These are phyloP conservation scores for Venturiaceae sp. DNA, from an alignment of 2,329 filamentous ascomycete species.

Conservation along the genomic window DNA sequence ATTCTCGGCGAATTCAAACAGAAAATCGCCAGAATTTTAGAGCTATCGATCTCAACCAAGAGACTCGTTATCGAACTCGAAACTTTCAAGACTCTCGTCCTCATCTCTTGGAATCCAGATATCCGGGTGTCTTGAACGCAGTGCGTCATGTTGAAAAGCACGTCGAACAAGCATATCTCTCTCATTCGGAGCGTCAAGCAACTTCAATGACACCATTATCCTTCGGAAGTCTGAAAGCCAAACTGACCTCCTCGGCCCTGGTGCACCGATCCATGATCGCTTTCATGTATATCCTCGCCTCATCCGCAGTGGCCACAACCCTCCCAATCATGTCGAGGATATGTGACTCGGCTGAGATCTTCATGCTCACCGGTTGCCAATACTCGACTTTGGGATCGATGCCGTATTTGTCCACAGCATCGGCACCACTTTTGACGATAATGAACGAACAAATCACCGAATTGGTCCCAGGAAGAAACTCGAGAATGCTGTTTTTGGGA, in stretches of 20 bases:
- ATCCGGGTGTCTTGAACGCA: slow-evolving; percentile 73
- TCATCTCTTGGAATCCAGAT: slow-evolving; percentile 93
- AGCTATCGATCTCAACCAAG: background rate
- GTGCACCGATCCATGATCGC: slow-evolving; percentile 44
- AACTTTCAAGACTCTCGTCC: too few relatives aligned
- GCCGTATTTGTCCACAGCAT: slow-evolving; percentile 8
- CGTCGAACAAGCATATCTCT: slow-evolving; percentile 75
- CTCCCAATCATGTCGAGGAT: slow-evolving; percentile 45
- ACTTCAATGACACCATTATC: too few relatives aligned
- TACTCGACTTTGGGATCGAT: slow-evolving; percentile 55
- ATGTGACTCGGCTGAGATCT: slow-evolving; percentile 42
- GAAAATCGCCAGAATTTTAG: background rate
- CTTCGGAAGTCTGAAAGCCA: slow-evolving; percentile 45
- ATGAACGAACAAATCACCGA: slow-evolving; percentile 67
- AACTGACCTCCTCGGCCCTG: slow-evolving; percentile 43
- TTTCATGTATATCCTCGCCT: slow-evolving; percentile 28
- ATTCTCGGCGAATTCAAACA: background rate
- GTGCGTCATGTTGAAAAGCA: slow-evolving; percentile 82
- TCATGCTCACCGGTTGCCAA: slow-evolving; percentile 66
- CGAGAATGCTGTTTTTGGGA: slow-evolving; percentile 67
- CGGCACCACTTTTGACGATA: slow-evolving; percentile 39
- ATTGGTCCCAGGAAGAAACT: slow-evolving; percentile 51
- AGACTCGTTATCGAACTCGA: too few relatives aligned
- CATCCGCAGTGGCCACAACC: slow-evolving; percentile 38
- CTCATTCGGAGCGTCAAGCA: too few relatives aligned